Percentiles rank a stretch among this genome's conserved stretches.
These are phyloP conservation scores for Russula virescens DNA, from an alignment of 768 basidiomycete genomes.

Conservation along the genomic window DNA sequence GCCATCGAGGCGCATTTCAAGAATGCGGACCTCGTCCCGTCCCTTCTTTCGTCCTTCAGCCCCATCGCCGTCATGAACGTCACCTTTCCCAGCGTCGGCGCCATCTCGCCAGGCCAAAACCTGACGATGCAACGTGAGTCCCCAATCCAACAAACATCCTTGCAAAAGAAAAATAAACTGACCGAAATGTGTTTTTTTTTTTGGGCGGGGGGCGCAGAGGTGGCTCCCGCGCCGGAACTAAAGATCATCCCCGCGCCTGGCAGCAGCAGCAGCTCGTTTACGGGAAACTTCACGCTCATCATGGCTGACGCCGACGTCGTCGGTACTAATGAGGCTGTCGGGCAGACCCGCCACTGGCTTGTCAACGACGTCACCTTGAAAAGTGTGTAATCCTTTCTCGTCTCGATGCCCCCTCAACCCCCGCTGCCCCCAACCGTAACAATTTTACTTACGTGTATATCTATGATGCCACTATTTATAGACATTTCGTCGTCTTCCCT, in stretches of 20 bases:
- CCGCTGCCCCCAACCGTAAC: background rate
- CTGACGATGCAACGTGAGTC: slow-evolving; percentile 51
- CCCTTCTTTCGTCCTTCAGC: slow-evolving; percentile 51
- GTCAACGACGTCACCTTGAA: slow-evolving; percentile 55
- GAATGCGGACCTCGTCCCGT: slow-evolving; percentile 56
- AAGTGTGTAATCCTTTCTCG: slow-evolving; percentile 30
- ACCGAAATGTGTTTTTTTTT: too few relatives aligned
- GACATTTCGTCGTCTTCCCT: background rate
- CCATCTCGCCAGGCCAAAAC: slow-evolving; percentile 51
- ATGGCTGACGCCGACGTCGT: slow-evolving; percentile 74
- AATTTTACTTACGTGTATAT: background rate
- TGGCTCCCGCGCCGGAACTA: slow-evolving; percentile 47
- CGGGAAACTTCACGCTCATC: slow-evolving; percentile 55
- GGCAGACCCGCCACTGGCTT: slow-evolving; percentile 77
- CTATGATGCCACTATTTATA: background rate
- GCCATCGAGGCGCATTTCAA: slow-evolving; percentile 66
- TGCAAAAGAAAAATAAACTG: too few relatives aligned
- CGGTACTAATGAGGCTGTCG: slow-evolving; percentile 50
- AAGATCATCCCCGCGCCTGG: slow-evolving; percentile 46
- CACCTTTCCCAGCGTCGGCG: slow-evolving; percentile 45
- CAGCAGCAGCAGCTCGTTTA: slow-evolving; percentile 40
- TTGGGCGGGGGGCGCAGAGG: slow-evolving; percentile 55
- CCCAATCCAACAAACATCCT: background rate
- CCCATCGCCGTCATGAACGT: slow-evolving; percentile 55
- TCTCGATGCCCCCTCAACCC: background rate